These are phyloP conservation scores for Plectosphaerella plurivora DNA, from an alignment of 2,329 filamentous ascomycete genomes.

Conservation along the genomic window DNA sequence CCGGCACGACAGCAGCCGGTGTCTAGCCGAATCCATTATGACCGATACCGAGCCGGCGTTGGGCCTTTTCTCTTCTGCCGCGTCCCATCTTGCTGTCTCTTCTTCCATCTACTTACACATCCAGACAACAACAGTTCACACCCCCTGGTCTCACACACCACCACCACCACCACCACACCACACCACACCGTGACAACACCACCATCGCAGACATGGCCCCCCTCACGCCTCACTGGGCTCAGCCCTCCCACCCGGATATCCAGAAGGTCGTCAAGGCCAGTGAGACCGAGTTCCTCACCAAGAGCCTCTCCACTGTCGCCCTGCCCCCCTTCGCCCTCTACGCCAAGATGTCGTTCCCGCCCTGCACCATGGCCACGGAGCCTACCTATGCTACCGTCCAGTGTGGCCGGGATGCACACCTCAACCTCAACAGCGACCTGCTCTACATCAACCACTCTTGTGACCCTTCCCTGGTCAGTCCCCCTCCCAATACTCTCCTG, in stretches of 20 bases:
- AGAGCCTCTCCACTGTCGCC: constrained; percentile 50
- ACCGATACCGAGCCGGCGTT: too few relatives aligned
- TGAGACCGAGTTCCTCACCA: constrained; percentile 52
- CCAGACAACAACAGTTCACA: not conserved
- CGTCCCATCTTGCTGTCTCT: too few relatives aligned
- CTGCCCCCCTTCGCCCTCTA: constrained; percentile 61
- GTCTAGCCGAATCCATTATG: too few relatives aligned
- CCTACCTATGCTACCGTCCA: constrained; percentile 64
- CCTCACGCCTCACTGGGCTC: constrained; percentile 53
- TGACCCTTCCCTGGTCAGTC: constrained; percentile 58
- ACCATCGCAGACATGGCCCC: constrained; percentile 41
- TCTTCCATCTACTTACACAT: too few relatives aligned
- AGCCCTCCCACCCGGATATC: constrained; percentile 55
- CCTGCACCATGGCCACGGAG: constrained; percentile 49
- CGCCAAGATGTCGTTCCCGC: constrained; percentile 62
- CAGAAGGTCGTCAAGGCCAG: constrained; percentile 51
- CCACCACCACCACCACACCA: not conserved
- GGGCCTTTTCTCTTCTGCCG: too few relatives aligned
- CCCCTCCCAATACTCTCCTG: not conserved
- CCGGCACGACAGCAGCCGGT: too few relatives aligned
- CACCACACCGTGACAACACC: constrained; percentile 3
- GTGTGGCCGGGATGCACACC: constrained; percentile 48
- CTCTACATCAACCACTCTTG: constrained; percentile 67
- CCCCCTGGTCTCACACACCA: not conserved
- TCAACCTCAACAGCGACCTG: constrained; percentile 62